Evolutionary conservation across 75 land plant genomes (phyloP), one percentile per base, ranked within the genome.

Genomic region (Picea glauca): DNA sequence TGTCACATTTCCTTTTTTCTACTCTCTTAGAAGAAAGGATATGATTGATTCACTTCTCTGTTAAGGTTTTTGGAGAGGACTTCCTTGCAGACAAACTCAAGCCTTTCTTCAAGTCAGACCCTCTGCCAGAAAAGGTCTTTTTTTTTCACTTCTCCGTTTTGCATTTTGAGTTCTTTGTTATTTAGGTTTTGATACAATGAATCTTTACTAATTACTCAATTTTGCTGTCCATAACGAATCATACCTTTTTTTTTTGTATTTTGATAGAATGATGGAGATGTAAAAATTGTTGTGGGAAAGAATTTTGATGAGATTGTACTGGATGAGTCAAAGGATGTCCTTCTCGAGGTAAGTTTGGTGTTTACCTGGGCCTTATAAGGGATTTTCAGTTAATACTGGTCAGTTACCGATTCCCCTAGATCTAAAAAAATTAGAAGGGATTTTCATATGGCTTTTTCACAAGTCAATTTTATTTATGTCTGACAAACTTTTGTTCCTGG

Each of bases 291-390:
- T 32, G 99, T 96, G 31, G 94, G 98, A 15, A 83, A 93, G 17
- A 96, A 96, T 82, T 96, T 96, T 79, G 98, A 96, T 78, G 98
- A 96, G 59, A 90, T 96, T 72, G 95, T 96, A 17, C 77, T 96
- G 79, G 99, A 96, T 68, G 99, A 94, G 76, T 94, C 99, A n/a
- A 94, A 91, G 84, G 99, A 96, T 82, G 94, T 90, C 57, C 91
- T 96, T 78, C 93, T 96, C 32, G 99, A 96, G 96, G 99, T 91
- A 81, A 72, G 12, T 74, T 77, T 78, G 60, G 38, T 2, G 32
- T n/a, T n/a, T n/a, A n/a, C n/a, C n/a, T n/a, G n/a, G n/a, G n/a
- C n/a, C n/a, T n/a, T n/a, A n/a, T n/a, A n/a, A n/a, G n/a, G n/a
- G n/a, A n/a, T n/a, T n/a, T n/a, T n/a, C n/a, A n/a, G n/a, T n/a